These are phyloP conservation scores for Ophiocordyceps camponoti-rufipedis DNA, from an alignment of 2,329 filamentous ascomycete species.

Conservation along the genomic window DNA sequence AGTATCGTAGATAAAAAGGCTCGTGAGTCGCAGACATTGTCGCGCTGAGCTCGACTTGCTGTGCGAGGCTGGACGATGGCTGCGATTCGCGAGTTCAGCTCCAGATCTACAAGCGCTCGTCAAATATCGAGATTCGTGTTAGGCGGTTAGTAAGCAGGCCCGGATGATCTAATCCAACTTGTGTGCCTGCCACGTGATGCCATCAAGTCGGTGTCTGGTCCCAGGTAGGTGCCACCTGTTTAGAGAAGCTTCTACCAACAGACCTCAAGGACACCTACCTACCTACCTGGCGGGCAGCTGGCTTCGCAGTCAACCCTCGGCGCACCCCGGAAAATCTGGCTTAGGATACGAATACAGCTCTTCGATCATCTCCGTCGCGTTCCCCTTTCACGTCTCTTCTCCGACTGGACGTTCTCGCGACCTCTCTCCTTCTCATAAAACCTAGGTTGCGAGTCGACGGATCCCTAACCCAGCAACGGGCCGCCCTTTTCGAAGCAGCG, in stretches of 20 bases:
- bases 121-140: too few species aligned
- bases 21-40: conserved; percentile 52
- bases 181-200: background rate
- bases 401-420: background rate
- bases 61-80: background rate
- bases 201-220: background rate
- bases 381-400: background rate
- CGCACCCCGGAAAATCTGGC: background rate
- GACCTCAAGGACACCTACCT: background rate
- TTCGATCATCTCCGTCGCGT: conserved; percentile 5
- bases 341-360: background rate
- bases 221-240: conserved; percentile 4
- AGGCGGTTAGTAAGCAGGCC: background rate
- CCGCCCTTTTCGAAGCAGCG: background rate
- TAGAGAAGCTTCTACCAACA: background rate
- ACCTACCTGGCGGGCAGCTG: background rate
- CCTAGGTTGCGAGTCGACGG: background rate
- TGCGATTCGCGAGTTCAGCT: background rate
- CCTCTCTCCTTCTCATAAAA: background rate
- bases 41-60: background rate
- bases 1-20: conserved; percentile 91
- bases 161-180: background rate
- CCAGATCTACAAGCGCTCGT: too few species aligned
- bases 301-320: background rate
- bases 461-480: background rate